Evolutionary conservation across 208 protist species (phyloP).

Genomic region (Leishmania guyanensis): DNA sequence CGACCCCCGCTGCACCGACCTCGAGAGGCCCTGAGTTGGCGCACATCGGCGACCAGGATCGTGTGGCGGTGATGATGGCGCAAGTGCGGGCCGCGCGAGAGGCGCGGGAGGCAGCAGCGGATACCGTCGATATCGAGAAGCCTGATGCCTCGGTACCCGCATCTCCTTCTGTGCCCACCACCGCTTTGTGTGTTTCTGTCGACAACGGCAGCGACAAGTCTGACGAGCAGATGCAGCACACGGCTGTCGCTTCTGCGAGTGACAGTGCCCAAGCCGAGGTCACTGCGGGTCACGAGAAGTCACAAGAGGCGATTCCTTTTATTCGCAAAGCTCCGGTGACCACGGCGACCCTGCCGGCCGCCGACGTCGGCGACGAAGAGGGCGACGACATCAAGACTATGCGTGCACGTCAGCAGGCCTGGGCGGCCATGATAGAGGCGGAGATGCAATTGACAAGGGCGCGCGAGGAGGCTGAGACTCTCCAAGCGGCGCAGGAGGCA

Average conservation of each 20-base stretch:
- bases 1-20: background rate
- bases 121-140: slow-evolving; percentile 8
- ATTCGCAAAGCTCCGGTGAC: slow-evolving; percentile 14
- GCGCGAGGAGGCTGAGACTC: slow-evolving; percentile 40
- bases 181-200: background rate
- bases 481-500: slow-evolving; percentile 39
- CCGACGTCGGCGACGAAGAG: background rate
- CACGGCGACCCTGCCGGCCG: slow-evolving; percentile 6
- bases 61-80: slow-evolving; percentile 49
- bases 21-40: slow-evolving; percentile 14
- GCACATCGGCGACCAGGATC: slow-evolving; percentile 34
- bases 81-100: slow-evolving; percentile 48
- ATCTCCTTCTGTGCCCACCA: background rate
- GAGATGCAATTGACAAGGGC: slow-evolving; percentile 42
- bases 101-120: slow-evolving; percentile 40
- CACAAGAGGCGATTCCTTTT: slow-evolving; percentile 23
- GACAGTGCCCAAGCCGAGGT: background rate
- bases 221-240: background rate
- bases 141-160: background rate
- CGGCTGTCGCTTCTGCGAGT: background rate
- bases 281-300: background rate
- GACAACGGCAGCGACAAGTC: background rate
- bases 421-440: slow-evolving; percentile 51
- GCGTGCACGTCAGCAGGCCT: slow-evolving; percentile 64
- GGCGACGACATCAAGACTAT: slow-evolving; percentile 29